Base-by-base conservation (phyloP, 108 stramenopile genomes). In the Parietichytrium sp. region DNA sequence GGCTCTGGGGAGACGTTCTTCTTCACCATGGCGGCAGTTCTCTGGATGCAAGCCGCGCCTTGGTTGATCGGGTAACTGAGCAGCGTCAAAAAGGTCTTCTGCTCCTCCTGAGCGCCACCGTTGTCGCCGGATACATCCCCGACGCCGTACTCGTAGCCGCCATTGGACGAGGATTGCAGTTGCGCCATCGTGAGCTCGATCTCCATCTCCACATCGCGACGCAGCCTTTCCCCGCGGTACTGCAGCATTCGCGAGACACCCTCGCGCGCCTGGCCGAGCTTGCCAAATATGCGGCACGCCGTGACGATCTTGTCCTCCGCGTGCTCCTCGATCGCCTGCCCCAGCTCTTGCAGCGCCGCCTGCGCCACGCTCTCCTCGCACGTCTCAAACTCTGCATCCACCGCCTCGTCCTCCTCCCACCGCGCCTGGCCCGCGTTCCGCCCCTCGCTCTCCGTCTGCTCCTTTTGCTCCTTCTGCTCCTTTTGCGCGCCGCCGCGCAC, bases 221-320 rank as follows among this genome's bases (percentile, higher is more conserved):
- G 61, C 10, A 72, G 61, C 61, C 45, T 33, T n/a, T 72, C 61
- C 38, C 61, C 36, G 29, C 61, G 61, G 3, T 72, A 72, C 16
- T 42, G 61, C 33, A 72, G 25, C n/a, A 72, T 33, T 6, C 61
- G 61, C 33, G 61, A 72, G 33, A 72, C 61, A 27, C 61, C 61
- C 20, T 72, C 61, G 20, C 12, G 36, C 8, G 61, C 38, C 61
- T 72, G 61, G 3, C 61, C 61, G 33, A 72, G 61, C 61, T 72
- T 72, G 61, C 38, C 61, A 45, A 72, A 72, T 10, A 72, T 42
- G 38, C 61, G 61, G 42, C 61, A 72, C 10, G 45, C 61, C 61
- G 36, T 72, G 38, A 72, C 38, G 42, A 72, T 72, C 20, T 72
- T 72, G 61, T 72, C 61, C 61, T 72, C 61, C 23, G 36, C 61